These are phyloP conservation scores for Scytalidium lignicola DNA, from an alignment of 2,329 filamentous ascomycete species.

Conservation along the genomic window DNA sequence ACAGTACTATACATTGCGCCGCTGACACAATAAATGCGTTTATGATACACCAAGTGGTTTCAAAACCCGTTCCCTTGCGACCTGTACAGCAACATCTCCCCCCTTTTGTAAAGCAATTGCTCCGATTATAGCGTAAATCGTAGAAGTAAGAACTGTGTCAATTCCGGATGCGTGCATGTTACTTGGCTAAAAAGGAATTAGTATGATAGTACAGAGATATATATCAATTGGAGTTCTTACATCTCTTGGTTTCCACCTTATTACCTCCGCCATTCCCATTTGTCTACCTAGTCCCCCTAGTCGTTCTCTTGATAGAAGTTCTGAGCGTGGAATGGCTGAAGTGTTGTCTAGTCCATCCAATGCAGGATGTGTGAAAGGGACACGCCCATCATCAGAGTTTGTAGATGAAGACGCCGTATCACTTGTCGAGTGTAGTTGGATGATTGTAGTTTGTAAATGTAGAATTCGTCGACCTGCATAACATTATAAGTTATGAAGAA, in stretches of 20 bases:
- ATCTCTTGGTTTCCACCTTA: slow-evolving; percentile 84
- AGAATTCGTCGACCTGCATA: slow-evolving; percentile 52
- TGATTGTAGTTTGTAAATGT: slow-evolving; percentile 61
- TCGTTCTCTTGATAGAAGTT: slow-evolving; percentile 59
- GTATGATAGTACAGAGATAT: slow-evolving; percentile 1
- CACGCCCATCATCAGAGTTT: slow-evolving; percentile 46
- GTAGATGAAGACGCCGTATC: slow-evolving; percentile 24
- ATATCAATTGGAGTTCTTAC: slow-evolving; percentile 39
- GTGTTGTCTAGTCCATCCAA: slow-evolving; percentile 73
- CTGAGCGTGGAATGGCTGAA: slow-evolving; percentile 50
- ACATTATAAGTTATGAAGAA: slow-evolving; percentile 9
- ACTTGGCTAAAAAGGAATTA: slow-evolving; percentile 43
- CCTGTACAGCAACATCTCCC: slow-evolving; percentile 66
- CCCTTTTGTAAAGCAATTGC: slow-evolving; percentile 87
- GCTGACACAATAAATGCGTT: slow-evolving; percentile 12
- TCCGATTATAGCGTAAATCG: slow-evolving; percentile 80
- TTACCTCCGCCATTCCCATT: slow-evolving; percentile 67
- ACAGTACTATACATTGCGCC: slow-evolving; percentile 22
- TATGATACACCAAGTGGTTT: slow-evolving; percentile 27
- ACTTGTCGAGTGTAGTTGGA: slow-evolving; percentile 43
- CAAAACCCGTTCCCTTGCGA: slow-evolving; percentile 62
- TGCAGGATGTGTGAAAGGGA: slow-evolving; percentile 65
- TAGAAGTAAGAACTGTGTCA: slow-evolving; percentile 68
- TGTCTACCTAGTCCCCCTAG: slow-evolving; percentile 63
- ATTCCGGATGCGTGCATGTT: slow-evolving; percentile 70